Conservation (phyloP, 2,329 filamentous ascomycete species). For the Podosphaera fusca region DNA sequence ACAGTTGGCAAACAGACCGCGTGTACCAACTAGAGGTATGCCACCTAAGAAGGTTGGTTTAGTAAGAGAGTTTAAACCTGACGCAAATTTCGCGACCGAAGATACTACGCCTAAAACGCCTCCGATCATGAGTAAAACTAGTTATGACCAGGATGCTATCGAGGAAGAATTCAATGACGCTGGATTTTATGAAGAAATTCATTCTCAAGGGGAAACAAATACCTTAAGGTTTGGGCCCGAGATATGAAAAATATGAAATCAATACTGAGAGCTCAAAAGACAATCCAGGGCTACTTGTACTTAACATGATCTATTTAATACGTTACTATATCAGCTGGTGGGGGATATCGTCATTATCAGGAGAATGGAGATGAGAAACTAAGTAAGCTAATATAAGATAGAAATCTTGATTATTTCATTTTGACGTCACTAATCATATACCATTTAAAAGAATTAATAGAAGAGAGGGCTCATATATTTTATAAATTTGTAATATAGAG, state of each 20-base stretch:
- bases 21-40: constrained; percentile 18
- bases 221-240: not conserved
- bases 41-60: constrained; percentile 12
- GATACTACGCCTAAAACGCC: constrained; percentile 24
- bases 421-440: not conserved
- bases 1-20: constrained; percentile 19
- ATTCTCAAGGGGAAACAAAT: constrained; percentile 9
- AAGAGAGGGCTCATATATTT: not conserved
- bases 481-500: not conserved
- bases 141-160: constrained; percentile 38
- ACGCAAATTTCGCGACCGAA: not conserved
- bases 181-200: constrained; percentile 17
- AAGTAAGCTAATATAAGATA: not conserved
- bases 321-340: not conserved
- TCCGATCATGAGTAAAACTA: constrained; percentile 30
- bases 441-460: not conserved
- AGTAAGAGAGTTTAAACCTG: not conserved
- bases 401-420: not conserved
- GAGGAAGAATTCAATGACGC: constrained; percentile 24
- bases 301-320: not conserved
- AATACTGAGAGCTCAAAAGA: not conserved
- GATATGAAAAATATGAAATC: not conserved
- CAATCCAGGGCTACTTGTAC: not conserved
- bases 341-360: not conserved
- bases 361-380: too few relatives aligned